A percentile compares a stretch with the other conserved stretches of the same genome.
These are phyloP conservation scores for Nakataea oryzae DNA, from an alignment of 2,329 filamentous ascomycete genomes.

Conservation along the genomic window DNA sequence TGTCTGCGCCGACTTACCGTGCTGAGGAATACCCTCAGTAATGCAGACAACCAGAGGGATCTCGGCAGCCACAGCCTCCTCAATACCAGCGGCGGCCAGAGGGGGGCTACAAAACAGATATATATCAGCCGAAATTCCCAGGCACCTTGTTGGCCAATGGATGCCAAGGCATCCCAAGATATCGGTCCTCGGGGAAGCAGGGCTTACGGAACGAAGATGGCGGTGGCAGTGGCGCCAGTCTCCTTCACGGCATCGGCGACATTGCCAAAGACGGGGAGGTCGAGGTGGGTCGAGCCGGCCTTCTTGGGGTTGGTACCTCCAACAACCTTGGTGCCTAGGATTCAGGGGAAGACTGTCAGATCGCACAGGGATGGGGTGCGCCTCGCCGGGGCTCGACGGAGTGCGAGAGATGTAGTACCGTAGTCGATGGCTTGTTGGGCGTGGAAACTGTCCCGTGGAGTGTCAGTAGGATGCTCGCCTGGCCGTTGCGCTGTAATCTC, in stretches of 20 bases:
- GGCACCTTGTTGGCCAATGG: neutral
- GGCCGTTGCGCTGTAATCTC: neutral
- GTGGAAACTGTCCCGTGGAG: conserved; percentile 63
- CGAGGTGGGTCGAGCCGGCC: conserved; percentile 82
- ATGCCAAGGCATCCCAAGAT: conserved; percentile 14
- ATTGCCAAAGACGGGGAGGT: conserved; percentile 83
- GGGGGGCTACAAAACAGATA: conserved; percentile 52
- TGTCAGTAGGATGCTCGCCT: neutral
- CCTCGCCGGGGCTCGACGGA: conserved; percentile 11
- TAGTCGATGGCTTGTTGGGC: conserved; percentile 97
- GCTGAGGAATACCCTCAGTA: conserved; percentile 94
- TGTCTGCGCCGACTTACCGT: conserved; percentile 51
- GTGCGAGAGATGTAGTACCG: conserved; percentile 42
- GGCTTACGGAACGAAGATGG: conserved; percentile 87
- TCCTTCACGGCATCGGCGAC: conserved; percentile 82
- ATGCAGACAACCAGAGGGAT: conserved; percentile 94
- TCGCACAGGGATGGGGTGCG: neutral
- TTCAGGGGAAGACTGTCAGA: neutral
- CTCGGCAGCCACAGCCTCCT: conserved; percentile 90
- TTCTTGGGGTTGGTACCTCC: conserved; percentile 99
- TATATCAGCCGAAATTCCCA: conserved; percentile 9
- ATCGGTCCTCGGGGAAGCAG: neutral
- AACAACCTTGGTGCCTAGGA: conserved; percentile 83
- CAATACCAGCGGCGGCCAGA: conserved; percentile 85
- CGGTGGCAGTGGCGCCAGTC: conserved; percentile 82